phyloP scores from a whole-genome alignment of 257 asterid genomes.

The Penstemon davidsonii region DNA sequence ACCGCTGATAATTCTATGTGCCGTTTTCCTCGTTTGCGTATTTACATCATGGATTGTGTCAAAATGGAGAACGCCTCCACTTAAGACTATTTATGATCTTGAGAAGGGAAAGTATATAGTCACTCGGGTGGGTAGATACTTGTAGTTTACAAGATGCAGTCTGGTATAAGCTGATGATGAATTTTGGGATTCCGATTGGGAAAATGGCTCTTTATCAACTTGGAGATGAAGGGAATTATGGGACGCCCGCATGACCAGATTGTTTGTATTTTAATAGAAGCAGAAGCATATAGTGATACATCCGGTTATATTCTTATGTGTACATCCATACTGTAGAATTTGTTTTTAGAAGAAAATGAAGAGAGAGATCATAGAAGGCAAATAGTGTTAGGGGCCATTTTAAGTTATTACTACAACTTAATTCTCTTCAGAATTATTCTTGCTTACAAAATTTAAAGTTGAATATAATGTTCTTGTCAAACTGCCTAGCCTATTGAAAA shows the following conservation, averaged over 20 bases:
- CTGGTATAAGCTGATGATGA: slow-evolving; percentile 23
- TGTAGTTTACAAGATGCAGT: slow-evolving; percentile 37
- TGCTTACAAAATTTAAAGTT: too few species aligned
- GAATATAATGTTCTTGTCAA: too few species aligned
- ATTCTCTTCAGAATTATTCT: too few species aligned
- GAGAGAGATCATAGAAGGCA: too few species aligned
- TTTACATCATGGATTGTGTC: slow-evolving; percentile 47
- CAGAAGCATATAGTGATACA: neutral
- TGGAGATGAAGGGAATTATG: slow-evolving; percentile 17
- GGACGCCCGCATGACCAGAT: slow-evolving; percentile 10
- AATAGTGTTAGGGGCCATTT: too few species aligned
- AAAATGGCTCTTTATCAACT: slow-evolving; percentile 15
- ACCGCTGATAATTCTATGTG: slow-evolving; percentile 44
- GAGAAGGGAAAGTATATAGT: slow-evolving; percentile 95
- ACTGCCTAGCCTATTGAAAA: too few species aligned
- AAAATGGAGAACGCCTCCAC: slow-evolving; percentile 71
- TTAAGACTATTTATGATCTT: slow-evolving; percentile 88
- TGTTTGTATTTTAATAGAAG: slow-evolving; percentile 14
- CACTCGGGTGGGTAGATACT: slow-evolving; percentile 68
- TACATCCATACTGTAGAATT: too few species aligned
- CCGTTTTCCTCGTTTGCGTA: slow-evolving; percentile 43
- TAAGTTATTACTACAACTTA: too few species aligned
- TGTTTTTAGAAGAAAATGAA: too few species aligned
- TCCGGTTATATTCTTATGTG: slow-evolving; percentile 26
- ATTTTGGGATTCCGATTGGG: slow-evolving; percentile 13